Evolutionary conservation across 148 eudicot genomes (phyloP), one percentile per base, ranked within the genome.

Genomic region (Camellia lanceoleosa): DNA sequence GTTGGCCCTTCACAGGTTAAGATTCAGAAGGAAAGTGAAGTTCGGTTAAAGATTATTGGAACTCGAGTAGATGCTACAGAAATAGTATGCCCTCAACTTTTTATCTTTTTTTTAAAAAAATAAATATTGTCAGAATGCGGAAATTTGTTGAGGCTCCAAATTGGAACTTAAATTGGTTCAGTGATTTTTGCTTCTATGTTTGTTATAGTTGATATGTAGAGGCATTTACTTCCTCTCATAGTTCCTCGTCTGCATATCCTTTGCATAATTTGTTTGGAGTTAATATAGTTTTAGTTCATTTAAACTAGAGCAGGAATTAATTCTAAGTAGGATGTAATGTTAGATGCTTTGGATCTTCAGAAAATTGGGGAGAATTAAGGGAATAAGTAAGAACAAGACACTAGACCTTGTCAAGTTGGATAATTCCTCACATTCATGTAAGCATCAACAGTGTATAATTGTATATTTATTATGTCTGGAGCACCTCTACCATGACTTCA

Each of bases 51-150:
- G 89, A 93, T 95, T 62, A 92, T 95, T 71, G 99, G 99, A 70
- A 93, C 99, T 77, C 90, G 99, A 79, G 97, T 95, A 13, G 99
- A 95, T 89, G 99, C 99, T 58, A 95, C 99, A 12, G 99, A 95
- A 86, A 95, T 95, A 81, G 98, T 95, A 91, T 65, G 91, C 15
- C 44, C 55, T 52, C 46, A 30, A 11, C 6, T 68, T n/a, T 58
- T 56, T 71, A 11, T 66, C 49, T 71, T 75, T 47, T 67, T 44
- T 3, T 63, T 38, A 11, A 30, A 30, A 30, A 30, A 30, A 30
- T 15, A 44, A 55, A 7, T 65, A 14, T 51, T 46, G 9, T 47
- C 20, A 47, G 23, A 49, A 18, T 0, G 55, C 8, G 6, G 2
- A 6, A 30, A 46, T 64, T 63, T 16, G 43, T 46, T 64, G 43